Conservation (phyloP, 1,284 basidiomycete species). For the Mycena sp. region DNA sequence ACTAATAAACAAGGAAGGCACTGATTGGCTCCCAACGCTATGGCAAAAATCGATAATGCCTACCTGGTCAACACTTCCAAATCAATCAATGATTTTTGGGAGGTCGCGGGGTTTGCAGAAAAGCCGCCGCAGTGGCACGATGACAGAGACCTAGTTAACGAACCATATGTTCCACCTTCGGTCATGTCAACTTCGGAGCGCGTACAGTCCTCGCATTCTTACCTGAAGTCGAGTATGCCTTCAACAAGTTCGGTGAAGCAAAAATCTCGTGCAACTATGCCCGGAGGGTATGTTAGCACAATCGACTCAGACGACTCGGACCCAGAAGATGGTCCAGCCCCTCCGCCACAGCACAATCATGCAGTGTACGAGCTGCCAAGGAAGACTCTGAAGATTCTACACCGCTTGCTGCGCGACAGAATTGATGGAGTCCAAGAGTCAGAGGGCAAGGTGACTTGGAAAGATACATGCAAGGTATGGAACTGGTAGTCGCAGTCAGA, state of each 20-base stretch:
- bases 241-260: too few species aligned
- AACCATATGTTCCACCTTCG: background rate
- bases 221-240: too few species aligned
- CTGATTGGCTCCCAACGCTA: background rate
- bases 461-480: slow-evolving; percentile 9
- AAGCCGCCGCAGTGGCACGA: slow-evolving; percentile 1
- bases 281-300: too few species aligned
- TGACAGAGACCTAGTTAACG: background rate
- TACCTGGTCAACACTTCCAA: background rate
- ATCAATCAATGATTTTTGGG: slow-evolving; percentile 5
- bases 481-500: too few species aligned
- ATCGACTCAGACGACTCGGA: too few species aligned
- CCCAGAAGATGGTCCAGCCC: too few species aligned
- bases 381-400: slow-evolving; percentile 2
- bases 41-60: background rate
- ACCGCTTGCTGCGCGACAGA: background rate
- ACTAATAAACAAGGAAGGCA: background rate
- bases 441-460: slow-evolving; percentile 10
- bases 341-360: too few species aligned
- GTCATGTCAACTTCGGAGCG: too few species aligned
- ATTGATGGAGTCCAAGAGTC: background rate
- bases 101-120: background rate
- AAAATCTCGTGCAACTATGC: too few species aligned
- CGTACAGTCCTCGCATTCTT: too few species aligned
- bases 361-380: slow-evolving; percentile 3